Base-by-base conservation (phyloP, 345 rosid genomes). In the Triadica sebifera region DNA sequence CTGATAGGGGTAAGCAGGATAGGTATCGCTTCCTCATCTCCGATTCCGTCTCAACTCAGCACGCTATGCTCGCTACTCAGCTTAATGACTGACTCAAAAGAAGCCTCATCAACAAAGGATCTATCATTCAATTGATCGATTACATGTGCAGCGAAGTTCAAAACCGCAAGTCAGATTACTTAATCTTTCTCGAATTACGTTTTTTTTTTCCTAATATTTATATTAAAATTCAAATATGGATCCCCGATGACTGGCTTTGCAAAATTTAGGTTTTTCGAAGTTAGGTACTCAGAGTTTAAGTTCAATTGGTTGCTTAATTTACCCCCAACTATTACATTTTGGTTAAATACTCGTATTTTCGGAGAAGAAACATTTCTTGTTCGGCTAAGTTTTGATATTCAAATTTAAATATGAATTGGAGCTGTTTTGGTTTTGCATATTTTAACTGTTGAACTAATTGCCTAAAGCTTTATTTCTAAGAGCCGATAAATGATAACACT, bases 11-110 rank as follows among this genome's bases (percentile, higher is more conserved):
- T 74, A 80, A 78, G 51, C 97, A 84, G 83, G 94, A 89, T 89
- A 82, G 96, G 78, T 90, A 85, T 80, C 89, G 94, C 56, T 75
- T 94, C 57, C 81, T 89, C 37, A 81, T 90, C 43, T 94, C 96
- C 12, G 93, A 94, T 71, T 86, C 91, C 59, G 79, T 79, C 60
- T 75, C 77, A 24, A 77, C 91, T 80, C 94, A 94, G 81, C 88
- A 89, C 63, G 94, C 94, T 68, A 90, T 91, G 93, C 86, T 90
- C 12, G 93, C 94, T 0, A 87, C 88, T 79, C 93, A 89, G 88
- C 91, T 93, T 58, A 93, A 88, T 72, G 94, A 89, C 74, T 87
- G 77, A 34, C 87, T 93, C 85, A 89, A 81, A 75, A 69, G 77
- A 29, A 88, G 87, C 58, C 84, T 70, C 9, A 85, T 89, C 84